Evolutionary conservation across 2,329 filamentous ascomycete species (phyloP).

Genomic region (Cladophialophora immunda): DNA sequence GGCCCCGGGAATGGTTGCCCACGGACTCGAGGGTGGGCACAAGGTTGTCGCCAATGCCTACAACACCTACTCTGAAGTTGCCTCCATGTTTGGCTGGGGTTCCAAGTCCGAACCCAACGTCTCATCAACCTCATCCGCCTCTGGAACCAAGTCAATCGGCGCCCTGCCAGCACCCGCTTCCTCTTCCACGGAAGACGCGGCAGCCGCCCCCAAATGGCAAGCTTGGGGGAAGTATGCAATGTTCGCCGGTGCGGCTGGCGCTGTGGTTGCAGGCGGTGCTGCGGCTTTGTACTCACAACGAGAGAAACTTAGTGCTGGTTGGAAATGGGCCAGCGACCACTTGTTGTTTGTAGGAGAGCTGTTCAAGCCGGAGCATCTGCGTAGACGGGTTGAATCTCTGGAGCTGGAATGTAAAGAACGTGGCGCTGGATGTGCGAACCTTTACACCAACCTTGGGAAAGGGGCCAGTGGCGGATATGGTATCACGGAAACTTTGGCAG

Average conservation of each 20-base stretch:
- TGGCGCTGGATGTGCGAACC: constrained; percentile 71
- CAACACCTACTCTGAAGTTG: constrained; percentile 71
- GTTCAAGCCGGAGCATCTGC: constrained; percentile 81
- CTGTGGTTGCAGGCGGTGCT: constrained; percentile 80
- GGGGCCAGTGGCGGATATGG: constrained; percentile 61
- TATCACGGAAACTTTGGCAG: constrained; percentile 58
- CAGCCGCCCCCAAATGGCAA: constrained; percentile 68
- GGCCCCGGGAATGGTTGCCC: constrained; percentile 59
- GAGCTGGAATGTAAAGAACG: constrained; percentile 61
- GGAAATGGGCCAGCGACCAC: constrained; percentile 86
- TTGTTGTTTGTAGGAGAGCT: constrained; percentile 93
- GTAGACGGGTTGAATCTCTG: constrained; percentile 74
- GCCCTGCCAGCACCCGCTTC: constrained; percentile 47
- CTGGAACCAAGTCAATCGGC: constrained; percentile 30
- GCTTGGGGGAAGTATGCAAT: constrained; percentile 86
- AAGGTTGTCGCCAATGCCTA: constrained; percentile 76
- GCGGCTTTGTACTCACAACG: constrained; percentile 87
- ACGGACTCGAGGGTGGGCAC: constrained; percentile 82
- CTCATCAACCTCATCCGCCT: constrained; percentile 28
- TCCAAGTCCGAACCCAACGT: constrained; percentile 42
- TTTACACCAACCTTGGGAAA: constrained; percentile 84
- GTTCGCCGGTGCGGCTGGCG: constrained; percentile 81
- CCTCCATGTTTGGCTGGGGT: constrained; percentile 67
- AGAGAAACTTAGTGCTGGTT: constrained; percentile 78
- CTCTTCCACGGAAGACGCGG: constrained; percentile 51